These are phyloP conservation scores for Beauveria caledonica DNA, from an alignment of 2,329 filamentous ascomycete genomes.

Conservation along the genomic window DNA sequence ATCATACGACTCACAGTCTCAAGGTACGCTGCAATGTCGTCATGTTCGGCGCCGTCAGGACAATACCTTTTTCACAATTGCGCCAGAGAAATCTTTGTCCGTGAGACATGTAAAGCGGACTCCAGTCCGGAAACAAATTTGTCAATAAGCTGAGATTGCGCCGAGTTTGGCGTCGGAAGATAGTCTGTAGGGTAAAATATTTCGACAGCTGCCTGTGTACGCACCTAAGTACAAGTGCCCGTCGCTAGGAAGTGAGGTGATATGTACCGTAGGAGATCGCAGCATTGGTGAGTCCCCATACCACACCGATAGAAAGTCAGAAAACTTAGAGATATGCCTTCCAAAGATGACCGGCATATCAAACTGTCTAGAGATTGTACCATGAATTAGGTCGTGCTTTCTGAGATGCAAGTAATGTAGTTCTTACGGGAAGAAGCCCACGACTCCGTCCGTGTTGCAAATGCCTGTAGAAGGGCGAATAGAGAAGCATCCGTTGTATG, in stretches of 20 bases:
- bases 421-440: neutral
- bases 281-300: neutral
- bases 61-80: neutral
- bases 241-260: neutral
- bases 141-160: neutral
- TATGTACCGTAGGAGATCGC: neutral
- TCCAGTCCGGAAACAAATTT: neutral
- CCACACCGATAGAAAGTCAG: neutral
- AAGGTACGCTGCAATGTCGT: neutral
- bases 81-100: neutral
- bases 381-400: neutral
- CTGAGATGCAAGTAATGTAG: neutral
- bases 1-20: neutral
- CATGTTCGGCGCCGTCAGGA: neutral
- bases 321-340: neutral
- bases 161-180: neutral
- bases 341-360: neutral
- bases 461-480: neutral
- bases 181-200: neutral
- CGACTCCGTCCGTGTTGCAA: neutral
- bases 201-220: neutral
- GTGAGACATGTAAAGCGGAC: neutral
- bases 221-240: neutral
- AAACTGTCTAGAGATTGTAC: neutral
- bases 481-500: neutral